Evolutionary conservation across 352 stramenopile genomes (phyloP).

Genomic region (Phytophthora cryptogea): DNA sequence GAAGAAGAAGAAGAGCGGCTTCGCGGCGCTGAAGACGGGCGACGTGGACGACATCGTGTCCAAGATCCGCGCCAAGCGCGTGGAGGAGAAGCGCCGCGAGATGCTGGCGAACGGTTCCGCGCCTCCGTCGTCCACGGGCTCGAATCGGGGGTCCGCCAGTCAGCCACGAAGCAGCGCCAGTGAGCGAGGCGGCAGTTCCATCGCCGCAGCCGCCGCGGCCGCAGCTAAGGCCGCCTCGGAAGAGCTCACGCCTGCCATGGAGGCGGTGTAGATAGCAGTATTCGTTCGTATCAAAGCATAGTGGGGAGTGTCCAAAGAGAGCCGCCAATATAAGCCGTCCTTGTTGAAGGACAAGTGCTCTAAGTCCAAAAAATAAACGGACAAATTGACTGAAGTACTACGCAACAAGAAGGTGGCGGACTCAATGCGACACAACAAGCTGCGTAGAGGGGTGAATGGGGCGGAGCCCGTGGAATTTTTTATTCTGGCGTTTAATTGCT

Average conservation of each 20-base stretch:
- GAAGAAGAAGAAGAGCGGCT: slow-evolving; percentile 75
- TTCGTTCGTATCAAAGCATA: slow-evolving; percentile 20
- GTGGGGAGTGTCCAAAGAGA: slow-evolving; percentile 21
- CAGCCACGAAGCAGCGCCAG: slow-evolving; percentile 17
- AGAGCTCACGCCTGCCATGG: slow-evolving; percentile 33
- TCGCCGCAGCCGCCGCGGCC: slow-evolving; percentile 3
- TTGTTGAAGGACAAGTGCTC: too few species aligned
- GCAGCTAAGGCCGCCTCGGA: slow-evolving; percentile 3
- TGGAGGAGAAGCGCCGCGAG: slow-evolving; percentile 75
- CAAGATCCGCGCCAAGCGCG: slow-evolving; percentile 81
- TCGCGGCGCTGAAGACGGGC: slow-evolving; percentile 75
- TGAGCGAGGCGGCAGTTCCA: slow-evolving; percentile 1
- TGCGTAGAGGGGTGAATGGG: too few species aligned
- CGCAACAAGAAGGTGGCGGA: too few species aligned
- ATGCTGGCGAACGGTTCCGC: slow-evolving; percentile 44
- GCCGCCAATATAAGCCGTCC: slow-evolving; percentile 5
- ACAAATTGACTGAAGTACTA: too few species aligned
- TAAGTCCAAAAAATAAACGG: too few species aligned
- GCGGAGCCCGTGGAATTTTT: slow-evolving; percentile 38
- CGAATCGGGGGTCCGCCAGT: slow-evolving; percentile 24
- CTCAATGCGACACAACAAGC: too few species aligned
- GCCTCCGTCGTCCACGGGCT: slow-evolving; percentile 29
- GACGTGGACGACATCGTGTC: slow-evolving; percentile 86
- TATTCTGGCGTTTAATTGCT: slow-evolving; percentile 34
- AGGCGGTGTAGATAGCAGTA: slow-evolving; percentile 34